Conservation (phyloP, 768 basidiomycete species). For the Obba rivulosa region DNA sequence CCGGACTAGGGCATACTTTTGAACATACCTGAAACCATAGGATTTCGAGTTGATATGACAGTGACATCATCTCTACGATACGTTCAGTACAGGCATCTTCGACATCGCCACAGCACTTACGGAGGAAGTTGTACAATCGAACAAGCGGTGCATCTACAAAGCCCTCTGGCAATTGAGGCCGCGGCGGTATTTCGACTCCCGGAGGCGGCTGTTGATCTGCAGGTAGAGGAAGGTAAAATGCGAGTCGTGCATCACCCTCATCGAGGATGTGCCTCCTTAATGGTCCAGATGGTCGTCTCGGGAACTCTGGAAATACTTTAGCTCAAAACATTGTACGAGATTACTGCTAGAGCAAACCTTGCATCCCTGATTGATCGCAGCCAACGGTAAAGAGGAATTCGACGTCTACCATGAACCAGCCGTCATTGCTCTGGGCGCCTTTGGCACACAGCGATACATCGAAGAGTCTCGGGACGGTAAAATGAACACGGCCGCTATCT, state of each 20-base stretch:
- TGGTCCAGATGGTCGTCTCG: conserved; percentile 55
- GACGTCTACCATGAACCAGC: conserved; percentile 83
- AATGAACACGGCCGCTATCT: conserved; percentile 79
- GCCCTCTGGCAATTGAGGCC: conserved; percentile 50
- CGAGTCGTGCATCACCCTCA: conserved; percentile 66
- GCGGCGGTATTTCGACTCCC: conserved; percentile 36
- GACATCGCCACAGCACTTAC: conserved; percentile 39
- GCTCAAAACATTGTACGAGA: no score
- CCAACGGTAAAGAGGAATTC: conserved; percentile 71
- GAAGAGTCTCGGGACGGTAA: conserved; percentile 68
- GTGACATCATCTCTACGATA: conserved; percentile 75
- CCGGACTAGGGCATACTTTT: not conserved
- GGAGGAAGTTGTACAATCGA: conserved; percentile 82
- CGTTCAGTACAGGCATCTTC: conserved; percentile 8
- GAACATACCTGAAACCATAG: conserved; percentile 65
- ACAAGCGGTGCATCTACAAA: conserved; percentile 79
- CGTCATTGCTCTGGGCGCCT: conserved; percentile 62
- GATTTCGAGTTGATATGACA: conserved; percentile 90
- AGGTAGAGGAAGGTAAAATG: conserved; percentile 51
- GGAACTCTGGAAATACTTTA: conserved; percentile 81
- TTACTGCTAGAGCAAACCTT: no score
- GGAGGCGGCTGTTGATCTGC: conserved; percentile 37
- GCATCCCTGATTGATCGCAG: conserved; percentile 66
- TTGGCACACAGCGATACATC: conserved; percentile 68
- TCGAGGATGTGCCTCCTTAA: conserved; percentile 65